Evolutionary conservation across 768 basidiomycete species (phyloP), one percentile per base, ranked within the genome.

Genomic region (Agaricus subrufescens): DNA sequence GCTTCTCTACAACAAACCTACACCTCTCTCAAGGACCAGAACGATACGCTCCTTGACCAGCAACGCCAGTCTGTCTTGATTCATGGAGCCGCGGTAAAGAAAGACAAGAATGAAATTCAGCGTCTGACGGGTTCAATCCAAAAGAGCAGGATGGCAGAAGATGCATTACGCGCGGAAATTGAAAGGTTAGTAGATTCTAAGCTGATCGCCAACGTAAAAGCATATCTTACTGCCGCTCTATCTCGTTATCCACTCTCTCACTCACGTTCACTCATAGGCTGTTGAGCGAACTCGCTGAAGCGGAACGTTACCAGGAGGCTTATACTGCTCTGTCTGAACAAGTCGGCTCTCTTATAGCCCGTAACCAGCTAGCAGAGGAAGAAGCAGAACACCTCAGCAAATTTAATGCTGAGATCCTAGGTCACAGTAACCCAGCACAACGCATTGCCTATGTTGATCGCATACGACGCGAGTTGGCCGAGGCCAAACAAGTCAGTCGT

Each of bases 391-490:
- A 77, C n/a, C 77, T 96, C 43, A 85, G 88, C 61, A 79, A 77
- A 63, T 87, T 92, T 72, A 95, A 95, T 60, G 89, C 91, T 0
- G 85, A 94, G 66, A 88, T 96, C 56, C 72, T 94, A 15, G 84
- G 91, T 0, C 93, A 95, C 65, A 78, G 80, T 34, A 94, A 95
- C 65, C 89, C 90, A 8, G 83, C 84, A 1, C 94, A 96, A 69
- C 82, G 85, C 57, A 93, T 97, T 63, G 75, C 85, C 67, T 95
- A 96, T 62, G 84, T 97, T 14, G 94, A 95, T 57, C 79, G 85
- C 52, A 83, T 97, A 51, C 79, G 94, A 37, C 74, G 79, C 54
- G 93, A 96, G 66, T 72, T 95, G 48, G 83, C 90, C 2, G 85
- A 91, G 54, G 77, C 81, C 4, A 93, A 92, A 68, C 88, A 91